A percentile compares a stretch with the other conserved stretches of the same genome.
phyloP scores from a whole-genome alignment of 2,329 filamentous ascomycete species.

The Fusarium humuli region DNA sequence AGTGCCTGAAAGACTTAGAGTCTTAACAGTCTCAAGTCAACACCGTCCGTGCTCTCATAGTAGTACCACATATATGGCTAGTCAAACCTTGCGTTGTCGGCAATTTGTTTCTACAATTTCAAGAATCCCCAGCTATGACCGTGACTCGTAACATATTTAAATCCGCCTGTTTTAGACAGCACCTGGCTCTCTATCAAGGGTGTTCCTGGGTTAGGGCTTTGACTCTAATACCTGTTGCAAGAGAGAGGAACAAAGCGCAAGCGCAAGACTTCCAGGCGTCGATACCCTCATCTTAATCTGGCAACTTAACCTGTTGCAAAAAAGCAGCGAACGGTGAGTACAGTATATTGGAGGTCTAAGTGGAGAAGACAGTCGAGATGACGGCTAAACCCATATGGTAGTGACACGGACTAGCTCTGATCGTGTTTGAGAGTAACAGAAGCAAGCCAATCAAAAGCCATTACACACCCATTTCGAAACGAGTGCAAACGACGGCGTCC shows the following conservation, averaged over 20 bases:
- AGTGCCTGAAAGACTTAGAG: neutral
- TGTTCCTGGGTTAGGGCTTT: neutral
- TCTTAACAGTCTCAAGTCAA: conserved; percentile 2
- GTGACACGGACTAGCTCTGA: conserved; percentile 28
- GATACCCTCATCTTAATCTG: neutral
- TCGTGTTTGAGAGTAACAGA: conserved; percentile 32
- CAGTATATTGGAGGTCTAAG: neutral
- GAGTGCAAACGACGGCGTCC: conserved; percentile 42
- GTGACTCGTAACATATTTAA: conserved; percentile 11
- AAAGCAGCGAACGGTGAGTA: conserved; percentile 3
- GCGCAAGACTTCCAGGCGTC: neutral
- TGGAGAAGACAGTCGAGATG: conserved; percentile 11
- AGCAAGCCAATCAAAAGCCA: conserved; percentile 25
- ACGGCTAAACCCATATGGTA: conserved; percentile 30
- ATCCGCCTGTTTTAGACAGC: conserved; percentile 1
- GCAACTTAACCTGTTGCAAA: neutral
- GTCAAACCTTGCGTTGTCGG: conserved; percentile 14
- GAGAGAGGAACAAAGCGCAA: neutral
- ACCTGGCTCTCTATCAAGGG: neutral
- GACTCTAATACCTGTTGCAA: neutral
- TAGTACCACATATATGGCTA: conserved; percentile 1
- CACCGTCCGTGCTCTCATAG: conserved; percentile 15
- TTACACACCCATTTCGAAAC: conserved; percentile 33
- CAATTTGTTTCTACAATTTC: conserved; percentile 23
- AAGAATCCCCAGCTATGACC: conserved; percentile 2